Conservation (phyloP, 2,329 filamentous ascomycete species). For the Teratosphaeriaceae sp. region DNA sequence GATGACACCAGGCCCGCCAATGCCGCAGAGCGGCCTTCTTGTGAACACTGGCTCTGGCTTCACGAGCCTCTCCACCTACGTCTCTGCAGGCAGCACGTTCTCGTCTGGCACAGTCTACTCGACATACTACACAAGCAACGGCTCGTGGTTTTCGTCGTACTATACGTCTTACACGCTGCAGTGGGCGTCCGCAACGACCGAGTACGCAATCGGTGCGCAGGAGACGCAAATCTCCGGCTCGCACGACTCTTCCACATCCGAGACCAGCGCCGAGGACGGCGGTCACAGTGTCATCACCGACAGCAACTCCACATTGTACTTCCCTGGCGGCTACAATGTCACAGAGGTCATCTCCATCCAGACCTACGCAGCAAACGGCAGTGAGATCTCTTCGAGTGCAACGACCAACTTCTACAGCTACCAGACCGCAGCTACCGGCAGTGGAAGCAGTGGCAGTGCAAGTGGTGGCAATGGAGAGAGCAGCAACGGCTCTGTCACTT, state of each 20-base stretch:
- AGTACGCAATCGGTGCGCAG: constrained; percentile 15
- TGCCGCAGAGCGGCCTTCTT: constrained; percentile 17
- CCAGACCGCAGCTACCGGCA: constrained; percentile 9
- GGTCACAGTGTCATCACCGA: constrained; percentile 12
- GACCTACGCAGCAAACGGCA: constrained; percentile 18
- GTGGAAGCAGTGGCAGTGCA: constrained; percentile 11
- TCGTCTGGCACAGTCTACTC: constrained; percentile 25
- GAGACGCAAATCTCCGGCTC: constrained; percentile 14
- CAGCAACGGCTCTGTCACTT: constrained; percentile 14
- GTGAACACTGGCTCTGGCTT: constrained; percentile 10
- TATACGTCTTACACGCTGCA: constrained; percentile 22
- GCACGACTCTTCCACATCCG: constrained; percentile 11
- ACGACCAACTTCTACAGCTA: constrained; percentile 20
- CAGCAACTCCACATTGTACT: constrained; percentile 14
- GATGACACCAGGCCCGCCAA: constrained; percentile 21
- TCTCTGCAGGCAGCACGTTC: constrained; percentile 25
- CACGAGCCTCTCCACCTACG: constrained; percentile 23
- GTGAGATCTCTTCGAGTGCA: constrained; percentile 18
- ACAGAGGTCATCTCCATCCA: constrained; percentile 17
- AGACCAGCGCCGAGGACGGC: constrained; percentile 14
- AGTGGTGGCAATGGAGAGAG: constrained; percentile 14
- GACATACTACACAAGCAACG: constrained; percentile 19
- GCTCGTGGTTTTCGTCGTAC: constrained; percentile 25
- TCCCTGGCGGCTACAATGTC: constrained; percentile 15
- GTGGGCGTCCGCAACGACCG: constrained; percentile 24